Conservation (phyloP, 2,329 filamentous ascomycete species). For the Zymoseptoria passerinii region DNA sequence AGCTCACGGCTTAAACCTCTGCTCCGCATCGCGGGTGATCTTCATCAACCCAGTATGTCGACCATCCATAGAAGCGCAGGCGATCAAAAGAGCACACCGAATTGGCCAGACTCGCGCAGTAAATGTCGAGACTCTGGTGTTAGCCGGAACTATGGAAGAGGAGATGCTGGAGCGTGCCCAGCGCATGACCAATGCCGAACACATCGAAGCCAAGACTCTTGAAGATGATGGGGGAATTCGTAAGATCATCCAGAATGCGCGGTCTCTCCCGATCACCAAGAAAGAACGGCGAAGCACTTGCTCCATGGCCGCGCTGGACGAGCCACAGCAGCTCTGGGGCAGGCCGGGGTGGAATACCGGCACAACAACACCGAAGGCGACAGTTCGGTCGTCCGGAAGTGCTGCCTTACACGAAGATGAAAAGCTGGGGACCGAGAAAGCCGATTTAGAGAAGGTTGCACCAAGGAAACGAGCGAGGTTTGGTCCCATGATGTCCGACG, state of each 20-base stretch:
- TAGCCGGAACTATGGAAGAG: constrained; percentile 75
- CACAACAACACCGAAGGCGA: background rate
- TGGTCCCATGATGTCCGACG: background rate
- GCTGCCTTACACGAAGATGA: background rate
- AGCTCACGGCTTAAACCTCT: constrained; percentile 79
- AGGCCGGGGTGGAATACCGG: constrained; percentile 19
- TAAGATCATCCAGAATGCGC: constrained; percentile 50
- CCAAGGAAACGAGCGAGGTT: background rate
- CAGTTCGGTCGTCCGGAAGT: background rate
- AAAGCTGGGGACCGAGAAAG: background rate
- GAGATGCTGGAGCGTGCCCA: constrained; percentile 66
- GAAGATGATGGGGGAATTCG: constrained; percentile 52
- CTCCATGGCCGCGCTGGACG: constrained; percentile 36
- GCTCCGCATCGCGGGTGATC: constrained; percentile 73
- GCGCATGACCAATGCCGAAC: constrained; percentile 60
- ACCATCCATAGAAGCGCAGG: constrained; percentile 76
- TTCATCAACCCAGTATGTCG: constrained; percentile 85
- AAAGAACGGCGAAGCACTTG: constrained; percentile 25
- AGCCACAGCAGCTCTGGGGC: constrained; percentile 40
- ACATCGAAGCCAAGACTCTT: constrained; percentile 47
- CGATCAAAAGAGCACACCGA: constrained; percentile 79
- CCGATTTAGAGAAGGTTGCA: background rate
- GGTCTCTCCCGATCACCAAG: constrained; percentile 37
- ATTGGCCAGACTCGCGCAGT: constrained; percentile 77
- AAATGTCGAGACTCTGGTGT: constrained; percentile 74